Base-by-base conservation (phyloP, 768 basidiomycete genomes). In the Tulasnella sp. region DNA sequence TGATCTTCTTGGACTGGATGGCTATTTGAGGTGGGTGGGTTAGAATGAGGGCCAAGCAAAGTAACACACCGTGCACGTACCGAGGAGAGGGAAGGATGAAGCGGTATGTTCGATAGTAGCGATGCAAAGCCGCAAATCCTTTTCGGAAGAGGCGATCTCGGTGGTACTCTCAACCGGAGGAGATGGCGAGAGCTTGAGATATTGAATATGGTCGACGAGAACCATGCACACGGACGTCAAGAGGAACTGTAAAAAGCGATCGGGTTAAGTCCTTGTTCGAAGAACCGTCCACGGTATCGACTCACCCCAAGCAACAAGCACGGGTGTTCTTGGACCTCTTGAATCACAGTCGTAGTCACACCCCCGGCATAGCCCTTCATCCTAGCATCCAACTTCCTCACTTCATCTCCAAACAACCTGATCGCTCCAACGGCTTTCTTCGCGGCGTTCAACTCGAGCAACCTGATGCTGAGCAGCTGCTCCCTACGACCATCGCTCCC, bases 151-250 rank as follows among this genome's bases (percentile, higher is more conserved):
- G 11, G 32, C 23, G 3, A 42, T 39, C 44, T 70, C 42, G 1
- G 37, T 23, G 37, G 26, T 13, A 7, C 37, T 77, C 70, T 70
- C 46, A 3, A 13, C 35, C n/a, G 61, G 5, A 32, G 61, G 13
- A 32, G 48, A 29, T 32, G 51, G 20, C 29, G 39, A 23, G 2
- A 39, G 48, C 51, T 77, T 70, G 69, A 77, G 69, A 20, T 11
- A 13, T 32, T 57, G 32, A 29, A 77, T 77, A 37, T 72, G 61
- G 23, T 77, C 77, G 39, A 77, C 32, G 18, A 77, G 40, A 13
- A 77, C 77, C 39, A 77, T 70, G 55, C 69, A 70, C n/a, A 72
- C 77, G 23, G 77, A 46, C 5, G 77, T 77, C 77, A 77, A 77
- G 77, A 77, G 70, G 77, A 77, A 77, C 77, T 77, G 70, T 26